phyloP scores from a whole-genome alignment of 768 basidiomycete species.

The Agrocybe pediades region DNA sequence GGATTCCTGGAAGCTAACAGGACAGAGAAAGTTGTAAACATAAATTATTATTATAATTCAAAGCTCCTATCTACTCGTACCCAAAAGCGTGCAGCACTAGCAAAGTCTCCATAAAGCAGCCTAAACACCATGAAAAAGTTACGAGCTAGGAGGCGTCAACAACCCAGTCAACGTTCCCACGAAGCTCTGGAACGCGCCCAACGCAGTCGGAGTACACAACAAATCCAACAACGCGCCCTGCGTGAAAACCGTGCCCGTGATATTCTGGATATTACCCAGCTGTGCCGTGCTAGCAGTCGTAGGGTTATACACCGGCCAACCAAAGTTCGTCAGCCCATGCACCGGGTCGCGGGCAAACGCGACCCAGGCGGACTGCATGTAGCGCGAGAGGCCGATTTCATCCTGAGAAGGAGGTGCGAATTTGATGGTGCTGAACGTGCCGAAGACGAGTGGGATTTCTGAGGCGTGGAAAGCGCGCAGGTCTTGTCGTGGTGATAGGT shows the following conservation, averaged over 20 bases:
- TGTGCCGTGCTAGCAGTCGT: constrained; percentile 14
- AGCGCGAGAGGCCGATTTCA: constrained; percentile 32
- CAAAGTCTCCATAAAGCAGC: too few species aligned
- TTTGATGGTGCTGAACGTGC: constrained; percentile 30
- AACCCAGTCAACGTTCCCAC: too few species aligned
- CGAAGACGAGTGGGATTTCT: constrained; percentile 42
- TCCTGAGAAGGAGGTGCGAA: constrained; percentile 18
- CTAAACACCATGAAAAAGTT: too few species aligned
- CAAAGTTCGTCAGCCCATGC: constrained; percentile 23
- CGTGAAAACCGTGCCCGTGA: constrained; percentile 16
- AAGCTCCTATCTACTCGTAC: too few species aligned
- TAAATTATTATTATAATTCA: too few species aligned
- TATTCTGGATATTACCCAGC: constrained; percentile 19
- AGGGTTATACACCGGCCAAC: constrained; percentile 18
- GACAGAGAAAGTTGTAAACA: too few species aligned
- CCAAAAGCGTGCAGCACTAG: too few species aligned
- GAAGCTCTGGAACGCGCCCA: too few species aligned
- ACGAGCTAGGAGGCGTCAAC: too few species aligned
- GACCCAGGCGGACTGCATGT: constrained; percentile 41
- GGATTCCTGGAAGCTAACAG: too few species aligned
- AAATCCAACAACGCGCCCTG: constrained; percentile 16
- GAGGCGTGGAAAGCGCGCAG: constrained; percentile 39
- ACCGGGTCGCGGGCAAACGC: constrained; percentile 41
- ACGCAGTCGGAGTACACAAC: too few species aligned
- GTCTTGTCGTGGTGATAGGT: constrained; percentile 31